Evolutionary conservation across 2,329 filamentous ascomycete species (phyloP).

Genomic region (Sodiomyces alkalinus): DNA sequence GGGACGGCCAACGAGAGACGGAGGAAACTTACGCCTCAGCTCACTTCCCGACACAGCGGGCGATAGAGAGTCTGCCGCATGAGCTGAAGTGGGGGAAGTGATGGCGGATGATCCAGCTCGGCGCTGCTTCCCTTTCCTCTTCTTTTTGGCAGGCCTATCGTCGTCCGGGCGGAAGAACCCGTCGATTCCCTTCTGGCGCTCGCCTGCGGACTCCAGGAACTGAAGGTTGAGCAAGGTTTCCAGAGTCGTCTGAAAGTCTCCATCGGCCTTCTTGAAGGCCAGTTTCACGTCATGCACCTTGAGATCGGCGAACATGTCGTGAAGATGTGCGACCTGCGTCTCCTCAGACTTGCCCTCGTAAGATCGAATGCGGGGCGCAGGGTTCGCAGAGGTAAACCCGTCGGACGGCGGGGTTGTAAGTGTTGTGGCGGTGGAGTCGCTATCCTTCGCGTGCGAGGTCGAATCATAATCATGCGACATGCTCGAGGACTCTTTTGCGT

Average conservation of each 20-base stretch:
- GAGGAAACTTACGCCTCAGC: no score
- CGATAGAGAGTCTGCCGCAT: no score
- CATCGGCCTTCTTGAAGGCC: conserved; percentile 50
- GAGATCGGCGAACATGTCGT: conserved; percentile 56
- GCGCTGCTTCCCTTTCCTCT: conserved; percentile 21
- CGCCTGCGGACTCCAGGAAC: conserved; percentile 54
- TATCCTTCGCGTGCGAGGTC: conserved; percentile 12
- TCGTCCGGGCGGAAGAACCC: conserved; percentile 52
- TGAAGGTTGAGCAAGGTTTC: conserved; percentile 70
- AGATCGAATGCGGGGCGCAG: conserved; percentile 7
- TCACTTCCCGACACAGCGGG: no score
- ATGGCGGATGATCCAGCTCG: conserved; percentile 1
- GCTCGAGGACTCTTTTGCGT: conserved; percentile 11
- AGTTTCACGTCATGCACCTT: conserved; percentile 50
- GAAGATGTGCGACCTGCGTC: conserved; percentile 48
- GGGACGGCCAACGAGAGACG: no score
- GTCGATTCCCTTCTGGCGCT: conserved; percentile 61
- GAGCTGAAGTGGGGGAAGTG: conserved; percentile 5
- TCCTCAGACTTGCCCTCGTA: conserved; percentile 32
- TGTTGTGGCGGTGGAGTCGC: conserved; percentile 14
- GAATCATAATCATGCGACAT: conserved; percentile 11
- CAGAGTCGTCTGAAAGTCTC: conserved; percentile 54
- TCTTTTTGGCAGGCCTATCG: conserved; percentile 11
- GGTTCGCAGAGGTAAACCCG: conserved; percentile 5
- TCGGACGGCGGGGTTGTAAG: conserved; percentile 6